Percentiles rank a stretch among this genome's conserved stretches.
phyloP scores from a whole-genome alignment of 257 asterid species.

The Primulina tabacum region DNA sequence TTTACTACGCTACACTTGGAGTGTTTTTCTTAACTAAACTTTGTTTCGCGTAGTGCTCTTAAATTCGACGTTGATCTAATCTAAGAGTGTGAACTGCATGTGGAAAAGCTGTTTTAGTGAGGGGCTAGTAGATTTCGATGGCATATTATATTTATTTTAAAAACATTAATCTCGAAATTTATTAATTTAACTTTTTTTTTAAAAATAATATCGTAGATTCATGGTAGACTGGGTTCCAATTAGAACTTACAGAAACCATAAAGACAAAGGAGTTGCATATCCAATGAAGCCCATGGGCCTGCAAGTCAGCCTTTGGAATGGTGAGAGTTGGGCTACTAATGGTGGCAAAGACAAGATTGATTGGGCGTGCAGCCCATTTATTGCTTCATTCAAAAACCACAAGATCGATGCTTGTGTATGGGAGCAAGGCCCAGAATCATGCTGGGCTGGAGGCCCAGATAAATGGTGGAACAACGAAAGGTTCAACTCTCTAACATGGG shows the following conservation, averaged over 20 bases:
- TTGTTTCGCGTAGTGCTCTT: no score
- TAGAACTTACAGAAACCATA: constrained; percentile 78
- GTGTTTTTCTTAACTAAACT: no score
- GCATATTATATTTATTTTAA: no score
- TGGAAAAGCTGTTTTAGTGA: no score
- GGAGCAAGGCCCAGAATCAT: constrained; percentile 41
- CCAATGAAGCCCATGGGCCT: constrained; percentile 70
- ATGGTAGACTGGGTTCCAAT: constrained; percentile 94
- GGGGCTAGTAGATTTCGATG: no score
- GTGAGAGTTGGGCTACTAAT: constrained; percentile 74
- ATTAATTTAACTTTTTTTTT: no score
- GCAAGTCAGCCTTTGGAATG: constrained; percentile 59
- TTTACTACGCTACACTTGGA: no score
- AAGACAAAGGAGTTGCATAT: constrained; percentile 59
- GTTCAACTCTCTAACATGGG: constrained; percentile 32
- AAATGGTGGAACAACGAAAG: constrained; percentile 73
- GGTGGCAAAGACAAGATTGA: constrained; percentile 60
- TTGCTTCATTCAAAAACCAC: constrained; percentile 44
- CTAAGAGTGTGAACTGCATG: no score
- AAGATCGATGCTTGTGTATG: constrained; percentile 72
- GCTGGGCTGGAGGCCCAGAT: constrained; percentile 36
- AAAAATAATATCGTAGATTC: constrained; percentile 30
- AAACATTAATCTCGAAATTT: no score
- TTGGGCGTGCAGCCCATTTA: constrained; percentile 72
- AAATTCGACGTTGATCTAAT: no score